Evolutionary conservation across 2,329 filamentous ascomycete genomes (phyloP), one percentile per base, ranked within the genome.

Genomic region (Aspergillus neotritici): DNA sequence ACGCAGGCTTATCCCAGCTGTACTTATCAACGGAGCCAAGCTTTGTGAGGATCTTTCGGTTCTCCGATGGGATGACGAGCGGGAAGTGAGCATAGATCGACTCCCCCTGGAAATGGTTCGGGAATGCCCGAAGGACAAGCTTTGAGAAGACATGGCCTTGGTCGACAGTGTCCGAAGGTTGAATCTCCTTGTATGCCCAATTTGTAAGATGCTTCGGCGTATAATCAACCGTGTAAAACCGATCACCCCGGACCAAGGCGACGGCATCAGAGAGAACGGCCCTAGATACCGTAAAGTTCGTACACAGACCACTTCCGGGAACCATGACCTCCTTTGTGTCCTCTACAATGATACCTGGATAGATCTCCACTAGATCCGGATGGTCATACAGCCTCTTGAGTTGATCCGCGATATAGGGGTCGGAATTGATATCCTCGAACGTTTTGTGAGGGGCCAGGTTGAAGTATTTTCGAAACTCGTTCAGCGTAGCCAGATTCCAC

Each of bases 401-500:
- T 51, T 69, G 65, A 4, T 66, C 61, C 1, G 69, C 68, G 16
- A 77, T 67, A 14, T 68, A 62, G 3, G 71, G 70, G 41, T 78
- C 73, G 0, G 70, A 60, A 51, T 76, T 77, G 58, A 77, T 75
- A 15, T 74, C 70, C 36, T 76, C 69, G 42, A 78, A 78, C 1
- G 65, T 71, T 37, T 68, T 64, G 49, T 77, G 69, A 3, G 68
- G 65, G 16, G 69, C 60, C 44, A 82, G 56, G 25, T 76, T 76
- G 44, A 74, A 79, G 58, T 66, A 77, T 48, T 64, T 69, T 50
- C 66, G 74, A 61, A 73, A 75, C 53, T 70, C 76, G 51, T 84
- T 84, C 31, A 84, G 62, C 0, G 78, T 78, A 1, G 74, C 77
- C 9, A 81, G 62, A 41, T 79, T 74, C 80, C 79, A 83, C 31